phyloP scores from a whole-genome alignment of 805 yeast genomes.

The Yamadazyma ubonensis region DNA sequence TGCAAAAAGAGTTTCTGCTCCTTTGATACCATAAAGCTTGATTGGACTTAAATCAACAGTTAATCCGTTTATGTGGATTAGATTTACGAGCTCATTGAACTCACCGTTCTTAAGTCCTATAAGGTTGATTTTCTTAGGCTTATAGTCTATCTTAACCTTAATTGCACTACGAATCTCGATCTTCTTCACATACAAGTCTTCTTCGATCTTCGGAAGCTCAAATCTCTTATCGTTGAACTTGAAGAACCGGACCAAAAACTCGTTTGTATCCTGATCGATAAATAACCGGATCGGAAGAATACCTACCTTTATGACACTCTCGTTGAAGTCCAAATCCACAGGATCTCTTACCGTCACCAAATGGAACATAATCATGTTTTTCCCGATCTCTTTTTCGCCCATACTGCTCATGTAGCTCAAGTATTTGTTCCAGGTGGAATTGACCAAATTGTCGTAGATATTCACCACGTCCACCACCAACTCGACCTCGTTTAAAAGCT shows the following conservation, averaged over 20 bases:
- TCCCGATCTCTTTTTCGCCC: slow-evolving; percentile 69
- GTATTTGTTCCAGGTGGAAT: slow-evolving; percentile 90
- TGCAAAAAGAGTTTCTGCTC: slow-evolving; percentile 59
- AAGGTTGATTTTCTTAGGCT: slow-evolving; percentile 86
- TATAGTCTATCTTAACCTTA: slow-evolving; percentile 75
- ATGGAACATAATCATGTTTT: slow-evolving; percentile 55
- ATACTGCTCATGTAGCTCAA: slow-evolving; percentile 65
- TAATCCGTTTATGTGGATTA: slow-evolving; percentile 87
- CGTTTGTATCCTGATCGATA: slow-evolving; percentile 91
- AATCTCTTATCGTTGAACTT: slow-evolving; percentile 76
- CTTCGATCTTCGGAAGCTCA: slow-evolving; percentile 58
- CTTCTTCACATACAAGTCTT: slow-evolving; percentile 65
- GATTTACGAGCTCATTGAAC: slow-evolving; percentile 80
- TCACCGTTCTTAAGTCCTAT: slow-evolving; percentile 84
- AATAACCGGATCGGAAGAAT: slow-evolving; percentile 77
- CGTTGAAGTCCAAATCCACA: slow-evolving; percentile 63
- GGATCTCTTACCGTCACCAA: slow-evolving; percentile 67
- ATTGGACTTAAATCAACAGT: slow-evolving; percentile 61
- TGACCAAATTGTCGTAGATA: slow-evolving; percentile 53
- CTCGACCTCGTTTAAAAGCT: slow-evolving; percentile 48
- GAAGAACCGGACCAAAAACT: slow-evolving; percentile 74
- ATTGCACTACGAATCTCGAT: slow-evolving; percentile 56
- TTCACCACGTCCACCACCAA: slow-evolving; percentile 24
- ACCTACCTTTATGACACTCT: slow-evolving; percentile 51
- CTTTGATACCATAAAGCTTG: slow-evolving; percentile 71